These are phyloP conservation scores for Scutellaria baicalensis DNA, from an alignment of 257 asterid species.

Conservation along the genomic window DNA sequence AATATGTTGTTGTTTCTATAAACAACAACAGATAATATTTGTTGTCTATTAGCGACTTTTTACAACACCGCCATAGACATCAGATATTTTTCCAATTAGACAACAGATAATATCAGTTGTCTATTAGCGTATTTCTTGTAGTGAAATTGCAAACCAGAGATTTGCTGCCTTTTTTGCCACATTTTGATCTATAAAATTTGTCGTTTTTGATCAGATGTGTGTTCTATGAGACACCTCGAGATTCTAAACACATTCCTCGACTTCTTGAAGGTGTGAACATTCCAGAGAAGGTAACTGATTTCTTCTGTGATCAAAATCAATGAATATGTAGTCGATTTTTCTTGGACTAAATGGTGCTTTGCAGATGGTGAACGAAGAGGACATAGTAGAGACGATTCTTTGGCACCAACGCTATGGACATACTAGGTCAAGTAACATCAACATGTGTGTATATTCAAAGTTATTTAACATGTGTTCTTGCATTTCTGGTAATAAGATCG, in stretches of 20 bases:
- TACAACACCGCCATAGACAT: no score
- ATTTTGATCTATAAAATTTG: not conserved
- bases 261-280: constrained; percentile 19
- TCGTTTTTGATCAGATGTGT: constrained; percentile 13
- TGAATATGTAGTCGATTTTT: not conserved
- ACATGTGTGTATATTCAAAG: not conserved
- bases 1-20: no score
- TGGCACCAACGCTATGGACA: constrained; percentile 22
- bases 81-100: no score
- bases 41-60: no score
- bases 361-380: constrained; percentile 11
- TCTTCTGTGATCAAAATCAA: not conserved
- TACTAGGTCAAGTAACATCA: not conserved
- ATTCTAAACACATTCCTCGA: constrained; percentile 8
- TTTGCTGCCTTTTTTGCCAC: not conserved
- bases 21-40: no score
- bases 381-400: constrained; percentile 13
- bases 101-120: no score
- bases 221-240: constrained; percentile 16
- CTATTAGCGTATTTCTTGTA: no score
- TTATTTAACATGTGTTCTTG: not conserved
- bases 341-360: not conserved
- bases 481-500: not conserved
- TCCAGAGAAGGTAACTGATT: constrained; percentile 26
- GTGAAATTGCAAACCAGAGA: not conserved